Conservation (phyloP, 2,329 filamentous ascomycete species). For the Verticillium zaregamsianum region DNA sequence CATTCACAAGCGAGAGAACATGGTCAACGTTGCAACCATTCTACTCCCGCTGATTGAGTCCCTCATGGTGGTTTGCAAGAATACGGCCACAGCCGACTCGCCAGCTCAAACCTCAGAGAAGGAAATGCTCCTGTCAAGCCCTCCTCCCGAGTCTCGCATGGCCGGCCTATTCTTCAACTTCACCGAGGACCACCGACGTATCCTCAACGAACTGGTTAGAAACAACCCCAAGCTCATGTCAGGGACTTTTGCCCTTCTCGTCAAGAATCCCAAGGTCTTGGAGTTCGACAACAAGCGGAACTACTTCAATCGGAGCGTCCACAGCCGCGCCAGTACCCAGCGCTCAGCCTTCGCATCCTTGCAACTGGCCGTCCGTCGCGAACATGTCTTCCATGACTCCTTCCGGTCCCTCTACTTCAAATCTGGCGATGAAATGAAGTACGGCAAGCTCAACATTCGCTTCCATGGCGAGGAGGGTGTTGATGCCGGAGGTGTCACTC, state of each 20-base stretch:
- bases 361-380: constrained; percentile 84
- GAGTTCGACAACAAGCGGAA: constrained; percentile 99
- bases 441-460: constrained; percentile 94
- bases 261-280: constrained; percentile 97
- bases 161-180: constrained; percentile 94
- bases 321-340: constrained; percentile 62
- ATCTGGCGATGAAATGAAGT: constrained; percentile 94
- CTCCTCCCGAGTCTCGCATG: constrained; percentile 74
- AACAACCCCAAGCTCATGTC: constrained; percentile 99
- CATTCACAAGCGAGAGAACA: constrained; percentile 87
- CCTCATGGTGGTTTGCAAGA: constrained; percentile 99
- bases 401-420: constrained; percentile 99
- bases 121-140: constrained; percentile 66
- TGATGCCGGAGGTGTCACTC: constrained; percentile 92
- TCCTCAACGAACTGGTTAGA: constrained; percentile 94
- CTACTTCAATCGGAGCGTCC: constrained; percentile 93
- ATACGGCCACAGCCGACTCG: constrained; percentile 75
- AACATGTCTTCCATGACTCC: constrained; percentile 96
- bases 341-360: constrained; percentile 69
- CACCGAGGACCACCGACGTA: constrained; percentile 95
- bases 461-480: constrained; percentile 98
- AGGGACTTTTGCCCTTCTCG: constrained; percentile 89
- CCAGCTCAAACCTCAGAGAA: constrained; percentile 45
- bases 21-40: constrained; percentile 96
- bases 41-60: constrained; percentile 91